These are phyloP conservation scores for Termitomyces sp. DNA, from an alignment of 768 basidiomycete species.

Conservation along the genomic window DNA sequence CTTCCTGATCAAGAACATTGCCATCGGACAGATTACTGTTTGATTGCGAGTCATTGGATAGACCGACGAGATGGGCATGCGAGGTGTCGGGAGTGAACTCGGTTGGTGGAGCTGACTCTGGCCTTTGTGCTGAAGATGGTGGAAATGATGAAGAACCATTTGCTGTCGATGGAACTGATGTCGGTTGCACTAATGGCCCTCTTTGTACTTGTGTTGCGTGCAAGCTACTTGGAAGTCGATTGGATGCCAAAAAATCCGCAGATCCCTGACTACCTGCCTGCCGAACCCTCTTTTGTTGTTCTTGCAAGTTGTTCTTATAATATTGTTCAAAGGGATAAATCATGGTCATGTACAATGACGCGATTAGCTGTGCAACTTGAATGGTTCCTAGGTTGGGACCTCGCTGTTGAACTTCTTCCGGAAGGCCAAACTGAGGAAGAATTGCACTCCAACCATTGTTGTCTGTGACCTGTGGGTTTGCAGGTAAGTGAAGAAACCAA, in stretches of 20 bases:
- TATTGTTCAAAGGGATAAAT: constrained; percentile 71
- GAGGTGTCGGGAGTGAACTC: constrained; percentile 21
- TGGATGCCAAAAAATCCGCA: constrained; percentile 7
- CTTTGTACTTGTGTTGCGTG: constrained; percentile 26
- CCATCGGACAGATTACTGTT: constrained; percentile 24
- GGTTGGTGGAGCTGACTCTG: constrained; percentile 27
- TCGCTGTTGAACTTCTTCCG: constrained; percentile 45
- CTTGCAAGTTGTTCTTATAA: constrained; percentile 60
- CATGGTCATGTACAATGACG: constrained; percentile 58
- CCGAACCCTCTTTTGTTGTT: constrained; percentile 54
- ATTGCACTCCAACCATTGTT: constrained; percentile 57
- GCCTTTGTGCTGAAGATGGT: constrained; percentile 25
- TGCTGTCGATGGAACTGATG: constrained; percentile 13
- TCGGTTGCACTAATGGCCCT: constrained; percentile 10
- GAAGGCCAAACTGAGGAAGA: constrained; percentile 56
- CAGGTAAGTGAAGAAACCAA: constrained; percentile 15
- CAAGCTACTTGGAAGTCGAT: constrained; percentile 10
- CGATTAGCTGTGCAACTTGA: constrained; percentile 48
- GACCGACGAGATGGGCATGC: constrained; percentile 13
- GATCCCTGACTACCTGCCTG: constrained; percentile 31
- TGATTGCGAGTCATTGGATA: constrained; percentile 12
- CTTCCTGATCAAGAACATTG: constrained; percentile 54
- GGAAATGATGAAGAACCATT: constrained; percentile 22
- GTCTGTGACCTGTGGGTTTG: constrained; percentile 37
- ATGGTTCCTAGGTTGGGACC: constrained; percentile 45